phyloP scores from a whole-genome alignment of 2,329 filamentous ascomycete species.

The Sphaerulina musiva region DNA sequence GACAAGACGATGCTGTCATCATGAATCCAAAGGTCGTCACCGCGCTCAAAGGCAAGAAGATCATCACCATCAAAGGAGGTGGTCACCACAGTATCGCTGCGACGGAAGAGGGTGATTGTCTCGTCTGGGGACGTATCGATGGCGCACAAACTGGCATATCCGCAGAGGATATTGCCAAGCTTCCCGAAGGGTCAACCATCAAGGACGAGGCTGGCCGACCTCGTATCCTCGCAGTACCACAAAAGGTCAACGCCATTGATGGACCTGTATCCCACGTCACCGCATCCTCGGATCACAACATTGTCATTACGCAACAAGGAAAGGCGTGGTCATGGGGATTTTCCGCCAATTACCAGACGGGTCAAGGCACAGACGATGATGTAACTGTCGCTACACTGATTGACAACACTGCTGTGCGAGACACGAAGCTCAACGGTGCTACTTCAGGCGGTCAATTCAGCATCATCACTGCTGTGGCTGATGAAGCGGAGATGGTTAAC shows the following conservation, averaged over 20 bases:
- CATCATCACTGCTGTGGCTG: constrained; percentile 36
- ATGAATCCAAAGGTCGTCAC: constrained; percentile 63
- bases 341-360: constrained; percentile 72
- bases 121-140: constrained; percentile 57
- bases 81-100: constrained; percentile 63
- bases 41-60: constrained; percentile 56
- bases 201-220: constrained; percentile 56
- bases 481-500: constrained; percentile 13
- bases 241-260: constrained; percentile 48
- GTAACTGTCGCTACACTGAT: constrained; percentile 70
- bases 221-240: constrained; percentile 66
- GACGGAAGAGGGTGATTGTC: constrained; percentile 46
- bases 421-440: constrained; percentile 67
- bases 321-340: constrained; percentile 76
- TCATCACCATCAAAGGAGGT: constrained; percentile 64
- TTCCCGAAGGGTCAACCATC: constrained; percentile 55
- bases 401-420: constrained; percentile 75
- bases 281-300: constrained; percentile 65
- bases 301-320: constrained; percentile 63
- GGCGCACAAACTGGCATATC: constrained; percentile 49
- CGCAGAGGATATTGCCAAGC: constrained; percentile 44
- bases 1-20: constrained; percentile 64
- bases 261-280: constrained; percentile 36
- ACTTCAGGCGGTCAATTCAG: constrained; percentile 84
- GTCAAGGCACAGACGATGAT: constrained; percentile 71